Evolutionary conservation across 2,329 filamentous ascomycete genomes (phyloP).

Genomic region (Colletotrichum filicis): DNA sequence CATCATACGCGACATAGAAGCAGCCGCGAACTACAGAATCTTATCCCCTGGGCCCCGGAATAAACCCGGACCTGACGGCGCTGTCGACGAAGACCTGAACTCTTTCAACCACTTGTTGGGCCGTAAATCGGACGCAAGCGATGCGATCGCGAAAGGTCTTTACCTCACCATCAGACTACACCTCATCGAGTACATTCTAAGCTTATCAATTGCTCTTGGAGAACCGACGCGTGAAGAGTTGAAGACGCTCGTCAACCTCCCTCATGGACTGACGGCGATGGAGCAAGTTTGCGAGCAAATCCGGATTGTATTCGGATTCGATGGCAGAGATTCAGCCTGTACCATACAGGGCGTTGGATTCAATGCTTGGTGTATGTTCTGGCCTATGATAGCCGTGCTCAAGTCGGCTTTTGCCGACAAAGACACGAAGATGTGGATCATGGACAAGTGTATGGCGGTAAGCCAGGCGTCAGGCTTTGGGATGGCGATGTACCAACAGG

Average conservation of each 20-base stretch:
- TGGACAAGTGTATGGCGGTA: conserved; percentile 18
- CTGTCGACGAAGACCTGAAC: neutral
- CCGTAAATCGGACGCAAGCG: conserved; percentile 36
- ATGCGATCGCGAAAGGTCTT: conserved; percentile 23
- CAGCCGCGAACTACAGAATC: conserved; percentile 12
- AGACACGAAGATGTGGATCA: conserved; percentile 9
- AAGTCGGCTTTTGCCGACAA: conserved; percentile 15
- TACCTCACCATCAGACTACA: conserved; percentile 24
- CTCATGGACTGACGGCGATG: conserved; percentile 27
- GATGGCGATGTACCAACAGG: conserved; percentile 21
- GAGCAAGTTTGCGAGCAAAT: conserved; percentile 31
- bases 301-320: conserved; percentile 18
- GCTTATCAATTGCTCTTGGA: conserved; percentile 19
- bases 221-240: conserved; percentile 24
- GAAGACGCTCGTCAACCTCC: conserved; percentile 12
- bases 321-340: conserved; percentile 18
- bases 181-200: conserved; percentile 12
- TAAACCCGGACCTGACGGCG: neutral
- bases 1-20: conserved; percentile 24
- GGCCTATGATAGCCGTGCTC: conserved; percentile 23
- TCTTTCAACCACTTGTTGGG: conserved; percentile 16
- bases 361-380: conserved; percentile 31
- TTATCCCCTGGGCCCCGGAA: neutral
- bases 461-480: conserved; percentile 28
- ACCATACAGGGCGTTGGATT: conserved; percentile 11